Evolutionary conservation across 495 filamentous ascomycete species (phyloP).

Genomic region (Penicillium egyptiacum): DNA sequence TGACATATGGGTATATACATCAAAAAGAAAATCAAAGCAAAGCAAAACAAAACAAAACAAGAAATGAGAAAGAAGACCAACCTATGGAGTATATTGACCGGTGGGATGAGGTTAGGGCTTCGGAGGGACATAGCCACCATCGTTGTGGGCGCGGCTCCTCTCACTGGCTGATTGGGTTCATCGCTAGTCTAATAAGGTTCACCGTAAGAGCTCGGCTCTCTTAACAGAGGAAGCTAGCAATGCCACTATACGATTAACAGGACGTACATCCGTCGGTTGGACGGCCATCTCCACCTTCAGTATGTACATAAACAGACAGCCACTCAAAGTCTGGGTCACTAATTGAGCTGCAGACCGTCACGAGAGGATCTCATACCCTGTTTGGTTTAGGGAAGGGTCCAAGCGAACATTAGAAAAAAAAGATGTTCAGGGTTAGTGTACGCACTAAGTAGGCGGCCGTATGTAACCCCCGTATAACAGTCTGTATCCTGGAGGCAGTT

Average conservation of each 20-base stretch:
- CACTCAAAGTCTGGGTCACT: neutral
- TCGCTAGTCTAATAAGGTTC: neutral
- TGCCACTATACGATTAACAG: neutral
- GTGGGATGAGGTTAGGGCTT: neutral
- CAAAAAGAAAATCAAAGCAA: neutral
- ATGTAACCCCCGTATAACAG: neutral
- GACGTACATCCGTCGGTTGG: neutral
- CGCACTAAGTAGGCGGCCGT: neutral
- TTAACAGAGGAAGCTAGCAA: neutral
- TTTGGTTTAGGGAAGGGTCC: neutral
- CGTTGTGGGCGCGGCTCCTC: neutral
- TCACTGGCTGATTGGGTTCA: neutral
- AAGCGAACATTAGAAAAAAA: neutral
- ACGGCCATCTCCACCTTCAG: neutral
- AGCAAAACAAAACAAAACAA: neutral
- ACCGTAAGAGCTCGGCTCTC: neutral
- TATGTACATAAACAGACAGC: neutral
- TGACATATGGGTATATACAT: neutral
- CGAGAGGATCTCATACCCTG: neutral
- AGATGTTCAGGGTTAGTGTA: neutral
- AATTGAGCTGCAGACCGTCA: neutral
- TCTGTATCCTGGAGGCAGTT: neutral
- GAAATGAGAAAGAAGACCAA: neutral
- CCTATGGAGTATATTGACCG: neutral
- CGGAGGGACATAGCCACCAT: neutral